Conservation (phyloP, 805 yeast species). For the Ogataea salicorniae region DNA sequence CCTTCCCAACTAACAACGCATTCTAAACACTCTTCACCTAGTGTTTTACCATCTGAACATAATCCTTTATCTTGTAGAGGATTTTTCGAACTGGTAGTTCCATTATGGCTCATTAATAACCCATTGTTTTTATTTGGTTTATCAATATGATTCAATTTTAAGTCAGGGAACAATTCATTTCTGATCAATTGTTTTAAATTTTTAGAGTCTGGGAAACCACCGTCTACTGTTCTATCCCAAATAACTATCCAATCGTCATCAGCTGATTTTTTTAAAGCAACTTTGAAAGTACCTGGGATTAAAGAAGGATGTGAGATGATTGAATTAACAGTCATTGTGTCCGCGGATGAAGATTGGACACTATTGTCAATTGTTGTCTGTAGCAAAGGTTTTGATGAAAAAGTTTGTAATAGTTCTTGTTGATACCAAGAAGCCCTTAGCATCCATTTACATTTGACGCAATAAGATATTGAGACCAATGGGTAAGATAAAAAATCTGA, state of each 20-base stretch:
- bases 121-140: slow-evolving; percentile 23
- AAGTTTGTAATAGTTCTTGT: slow-evolving; percentile 83
- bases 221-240: slow-evolving; percentile 59
- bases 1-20: slow-evolving; percentile 29
- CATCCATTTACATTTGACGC: slow-evolving; percentile 86
- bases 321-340: slow-evolving; percentile 42
- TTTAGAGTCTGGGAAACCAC: slow-evolving; percentile 87
- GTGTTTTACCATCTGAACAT: slow-evolving; percentile 11
- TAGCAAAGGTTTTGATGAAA: slow-evolving; percentile 29
- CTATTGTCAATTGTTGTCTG: too few relatives aligned
- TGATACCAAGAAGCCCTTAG: slow-evolving; percentile 83
- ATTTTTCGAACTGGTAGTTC: not conserved
- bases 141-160: slow-evolving; percentile 63
- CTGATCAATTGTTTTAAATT: slow-evolving; percentile 64
- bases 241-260: slow-evolving; percentile 32
- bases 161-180: slow-evolving; percentile 49
- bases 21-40: slow-evolving; percentile 24
- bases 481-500: slow-evolving; percentile 37
- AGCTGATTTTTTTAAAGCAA: slow-evolving; percentile 38
- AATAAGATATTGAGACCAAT: slow-evolving; percentile 62
- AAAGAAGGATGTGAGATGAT: slow-evolving; percentile 44
- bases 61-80: not conserved
- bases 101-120: slow-evolving; percentile 8
- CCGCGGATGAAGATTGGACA: not conserved
- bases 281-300: slow-evolving; percentile 53